Percentiles rank a stretch among this genome's conserved stretches.
Conservation (phyloP, 129 eudicot genomes). For the Silybum marianum region DNA sequence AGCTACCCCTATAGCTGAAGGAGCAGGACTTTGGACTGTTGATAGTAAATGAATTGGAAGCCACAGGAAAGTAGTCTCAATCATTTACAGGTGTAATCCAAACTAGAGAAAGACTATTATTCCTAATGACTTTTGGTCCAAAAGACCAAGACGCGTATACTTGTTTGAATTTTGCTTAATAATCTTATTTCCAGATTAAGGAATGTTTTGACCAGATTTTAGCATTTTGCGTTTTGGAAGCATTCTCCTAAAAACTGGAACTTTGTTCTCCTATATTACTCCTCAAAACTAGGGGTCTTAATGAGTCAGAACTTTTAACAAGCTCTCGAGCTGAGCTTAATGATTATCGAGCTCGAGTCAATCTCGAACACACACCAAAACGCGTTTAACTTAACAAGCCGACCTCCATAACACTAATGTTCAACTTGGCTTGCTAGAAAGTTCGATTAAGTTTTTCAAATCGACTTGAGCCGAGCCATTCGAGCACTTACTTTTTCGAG, state of each 20-base stretch:
- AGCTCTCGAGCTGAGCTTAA: not conserved
- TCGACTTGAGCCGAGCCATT: not conserved
- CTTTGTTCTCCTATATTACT: conserved; percentile 16
- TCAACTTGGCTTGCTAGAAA: not conserved
- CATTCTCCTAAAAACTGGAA: not conserved
- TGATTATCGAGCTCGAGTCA: not conserved
- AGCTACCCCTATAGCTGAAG: not conserved
- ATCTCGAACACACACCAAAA: not conserved
- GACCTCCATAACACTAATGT: not conserved
- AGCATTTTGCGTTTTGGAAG: conserved; percentile 9
- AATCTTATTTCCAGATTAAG: conserved; percentile 12
- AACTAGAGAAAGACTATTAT: conserved; percentile 13
- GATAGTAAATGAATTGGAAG: conserved; percentile 1
- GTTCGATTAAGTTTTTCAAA: not conserved
- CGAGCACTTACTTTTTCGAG: not conserved
- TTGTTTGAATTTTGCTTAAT: conserved; percentile 7
- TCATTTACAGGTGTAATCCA: conserved; percentile 40
- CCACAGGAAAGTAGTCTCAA: conserved; percentile 19
- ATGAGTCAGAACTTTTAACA: not conserved
- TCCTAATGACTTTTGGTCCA: conserved; percentile 22
- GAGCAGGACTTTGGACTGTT: conserved; percentile 12
- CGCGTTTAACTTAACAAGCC: not conserved
- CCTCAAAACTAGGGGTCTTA: not conserved
- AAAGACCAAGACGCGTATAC: conserved; percentile 14
- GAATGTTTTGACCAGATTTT: conserved; percentile 38